A percentile compares a stretch with the other conserved stretches of the same genome.
Conservation (phyloP, 176 grass and related monocot species). For the Oryza australiensis region DNA sequence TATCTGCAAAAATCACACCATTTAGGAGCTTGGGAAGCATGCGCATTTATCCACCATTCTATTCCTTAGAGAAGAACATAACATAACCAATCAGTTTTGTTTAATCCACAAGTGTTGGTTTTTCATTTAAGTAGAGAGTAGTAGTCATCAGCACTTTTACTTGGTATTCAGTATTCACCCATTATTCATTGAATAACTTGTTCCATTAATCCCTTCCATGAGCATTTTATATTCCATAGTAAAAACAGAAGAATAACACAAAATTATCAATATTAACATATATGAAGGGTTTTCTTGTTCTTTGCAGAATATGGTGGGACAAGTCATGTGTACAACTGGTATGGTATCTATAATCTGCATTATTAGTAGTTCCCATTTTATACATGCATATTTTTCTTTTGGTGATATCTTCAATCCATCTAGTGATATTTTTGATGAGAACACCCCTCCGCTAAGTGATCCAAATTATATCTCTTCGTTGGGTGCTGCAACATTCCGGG, state of each 20-base stretch:
- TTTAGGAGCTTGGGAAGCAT: no score
- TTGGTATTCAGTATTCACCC: neutral
- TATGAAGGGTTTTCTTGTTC: slow-evolving; percentile 24
- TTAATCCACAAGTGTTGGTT: neutral
- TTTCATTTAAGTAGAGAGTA: neutral
- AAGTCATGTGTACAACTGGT: slow-evolving; percentile 88
- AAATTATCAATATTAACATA: slow-evolving; percentile 6
- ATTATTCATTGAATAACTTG: neutral
- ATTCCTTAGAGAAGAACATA: neutral
- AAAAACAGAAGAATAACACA: neutral
- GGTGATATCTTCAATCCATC: slow-evolving; percentile 24
- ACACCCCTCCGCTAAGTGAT: slow-evolving; percentile 73
- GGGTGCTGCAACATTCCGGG: slow-evolving; percentile 82
- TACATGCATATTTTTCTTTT: slow-evolving; percentile 15
- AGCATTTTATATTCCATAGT: neutral
- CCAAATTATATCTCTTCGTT: slow-evolving; percentile 83
- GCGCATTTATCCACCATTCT: no score
- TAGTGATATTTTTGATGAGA: slow-evolving; percentile 97
- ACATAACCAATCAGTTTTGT: neutral
- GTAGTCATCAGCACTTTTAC: neutral
- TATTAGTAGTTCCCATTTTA: neutral
- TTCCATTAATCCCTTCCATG: neutral
- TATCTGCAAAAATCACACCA: no score
- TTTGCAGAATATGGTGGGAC: slow-evolving; percentile 72
- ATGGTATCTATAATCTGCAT: slow-evolving; percentile 27